phyloP scores from a whole-genome alignment of 2,329 filamentous ascomycete species.

The Aspergillus calidoustus region DNA sequence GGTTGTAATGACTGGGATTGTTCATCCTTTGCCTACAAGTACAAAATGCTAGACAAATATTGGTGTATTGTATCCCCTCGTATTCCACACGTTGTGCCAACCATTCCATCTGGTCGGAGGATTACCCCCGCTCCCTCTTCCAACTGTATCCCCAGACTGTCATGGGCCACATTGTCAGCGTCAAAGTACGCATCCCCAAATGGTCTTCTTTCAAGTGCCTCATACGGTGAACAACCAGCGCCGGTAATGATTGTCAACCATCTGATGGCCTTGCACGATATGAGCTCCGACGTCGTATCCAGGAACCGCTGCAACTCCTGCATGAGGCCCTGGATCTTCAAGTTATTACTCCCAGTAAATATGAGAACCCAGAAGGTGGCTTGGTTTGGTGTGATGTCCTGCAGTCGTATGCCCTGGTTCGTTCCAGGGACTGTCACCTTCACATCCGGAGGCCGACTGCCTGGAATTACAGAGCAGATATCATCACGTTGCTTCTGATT shows the following conservation, averaged over 20 bases:
- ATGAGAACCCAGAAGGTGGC: constrained; percentile 6
- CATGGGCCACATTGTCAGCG: neutral
- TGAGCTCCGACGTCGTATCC: neutral
- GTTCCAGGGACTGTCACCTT: constrained; percentile 8
- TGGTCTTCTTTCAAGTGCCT: constrained; percentile 2
- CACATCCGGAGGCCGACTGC: constrained; percentile 13
- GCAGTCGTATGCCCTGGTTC: constrained; percentile 7
- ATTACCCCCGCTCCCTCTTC: constrained; percentile 3
- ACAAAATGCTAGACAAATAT: constrained; percentile 8
- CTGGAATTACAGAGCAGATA: neutral
- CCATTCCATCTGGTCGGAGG: constrained; percentile 11
- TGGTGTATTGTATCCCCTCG: neutral
- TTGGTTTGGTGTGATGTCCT: constrained; percentile 2
- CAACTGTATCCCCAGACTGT: neutral
- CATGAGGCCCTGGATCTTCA: neutral
- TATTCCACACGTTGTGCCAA: constrained; percentile 1
- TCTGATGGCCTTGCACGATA: neutral
- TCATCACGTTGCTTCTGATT: neutral
- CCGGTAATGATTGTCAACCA: constrained; percentile 11
- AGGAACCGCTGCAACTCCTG: neutral
- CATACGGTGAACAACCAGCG: constrained; percentile 7
- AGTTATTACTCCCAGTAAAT: neutral
- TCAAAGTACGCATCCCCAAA: constrained; percentile 14
- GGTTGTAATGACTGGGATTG: too few species aligned
- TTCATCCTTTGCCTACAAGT: neutral